phyloP scores from a whole-genome alignment of 2,329 filamentous ascomycete species.

The Cordyceps javanica region DNA sequence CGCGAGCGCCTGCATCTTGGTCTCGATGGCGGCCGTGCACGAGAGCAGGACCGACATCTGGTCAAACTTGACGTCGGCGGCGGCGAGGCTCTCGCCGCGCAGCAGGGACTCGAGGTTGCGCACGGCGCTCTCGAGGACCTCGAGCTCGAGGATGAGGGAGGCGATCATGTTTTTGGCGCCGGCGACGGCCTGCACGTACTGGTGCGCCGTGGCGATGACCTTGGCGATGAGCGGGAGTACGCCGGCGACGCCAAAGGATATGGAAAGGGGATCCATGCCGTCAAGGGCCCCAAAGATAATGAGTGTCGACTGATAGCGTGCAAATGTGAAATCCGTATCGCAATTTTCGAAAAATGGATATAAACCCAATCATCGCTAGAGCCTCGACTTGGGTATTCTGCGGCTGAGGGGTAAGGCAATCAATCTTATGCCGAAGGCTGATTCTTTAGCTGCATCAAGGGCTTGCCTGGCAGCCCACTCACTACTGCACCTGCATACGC shows the following conservation, averaged over 20 bases:
- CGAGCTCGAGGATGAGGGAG: not conserved
- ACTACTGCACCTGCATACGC: not conserved
- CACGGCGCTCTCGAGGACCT: not conserved
- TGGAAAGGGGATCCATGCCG: constrained; percentile 11
- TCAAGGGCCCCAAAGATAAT: not conserved
- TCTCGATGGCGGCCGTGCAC: constrained; percentile 10
- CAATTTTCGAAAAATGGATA: not conserved
- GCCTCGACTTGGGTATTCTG: too few relatives aligned
- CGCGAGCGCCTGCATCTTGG: constrained; percentile 10
- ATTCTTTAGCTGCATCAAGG: not conserved
- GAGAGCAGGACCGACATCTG: constrained; percentile 5
- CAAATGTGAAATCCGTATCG: not conserved
- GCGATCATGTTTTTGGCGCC: not conserved
- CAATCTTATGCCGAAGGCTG: not conserved
- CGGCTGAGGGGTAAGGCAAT: not conserved
- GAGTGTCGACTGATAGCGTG: too few relatives aligned
- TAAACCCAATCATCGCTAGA: too few relatives aligned
- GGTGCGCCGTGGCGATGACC: not conserved
- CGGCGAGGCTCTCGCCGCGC: not conserved
- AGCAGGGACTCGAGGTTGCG: not conserved
- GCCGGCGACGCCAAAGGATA: constrained; percentile 9
- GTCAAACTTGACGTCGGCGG: not conserved
- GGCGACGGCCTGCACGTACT: not conserved
- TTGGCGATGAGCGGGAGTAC: constrained; percentile 3
- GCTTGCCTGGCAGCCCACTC: not conserved